Evolutionary conservation across 345 rosid genomes (phyloP).

Genomic region (Carallia pectinifolia): DNA sequence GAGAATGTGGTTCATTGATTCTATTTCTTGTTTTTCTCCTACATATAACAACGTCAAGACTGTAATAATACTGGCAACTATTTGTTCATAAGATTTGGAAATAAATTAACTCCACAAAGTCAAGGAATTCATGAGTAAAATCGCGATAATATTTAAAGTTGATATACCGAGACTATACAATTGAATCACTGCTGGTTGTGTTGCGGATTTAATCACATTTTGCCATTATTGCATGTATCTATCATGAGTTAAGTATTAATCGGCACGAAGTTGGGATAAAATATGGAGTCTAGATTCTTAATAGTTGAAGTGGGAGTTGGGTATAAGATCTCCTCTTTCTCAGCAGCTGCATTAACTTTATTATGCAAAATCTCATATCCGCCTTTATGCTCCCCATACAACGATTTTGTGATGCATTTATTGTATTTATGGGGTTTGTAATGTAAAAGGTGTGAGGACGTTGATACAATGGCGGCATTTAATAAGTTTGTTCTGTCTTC

Average conservation of each 20-base stretch:
- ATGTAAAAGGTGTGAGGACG: constrained; percentile 44
- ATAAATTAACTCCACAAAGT: too few relatives aligned
- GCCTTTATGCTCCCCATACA: constrained; percentile 51
- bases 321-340: constrained; percentile 7
- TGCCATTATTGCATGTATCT: neutral
- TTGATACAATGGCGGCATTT: constrained; percentile 72
- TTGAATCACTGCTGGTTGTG: neutral
- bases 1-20: too few relatives aligned
- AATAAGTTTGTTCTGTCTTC: constrained; percentile 84
- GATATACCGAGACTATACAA: neutral
- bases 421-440: constrained; percentile 50
- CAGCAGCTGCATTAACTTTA: constrained; percentile 46
- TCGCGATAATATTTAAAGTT: too few relatives aligned
- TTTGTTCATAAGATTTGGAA: too few relatives aligned
- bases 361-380: constrained; percentile 30
- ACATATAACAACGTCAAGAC: too few relatives aligned
- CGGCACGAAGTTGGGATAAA: neutral
- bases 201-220: neutral
- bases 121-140: too few relatives aligned
- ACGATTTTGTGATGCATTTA: constrained; percentile 63
- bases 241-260: neutral
- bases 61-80: too few relatives aligned
- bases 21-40: too few relatives aligned
- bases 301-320: constrained; percentile 14
- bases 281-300: neutral